Conservation (phyloP, 257 asterid genomes). For the Ophiorrhiza pumila region DNA sequence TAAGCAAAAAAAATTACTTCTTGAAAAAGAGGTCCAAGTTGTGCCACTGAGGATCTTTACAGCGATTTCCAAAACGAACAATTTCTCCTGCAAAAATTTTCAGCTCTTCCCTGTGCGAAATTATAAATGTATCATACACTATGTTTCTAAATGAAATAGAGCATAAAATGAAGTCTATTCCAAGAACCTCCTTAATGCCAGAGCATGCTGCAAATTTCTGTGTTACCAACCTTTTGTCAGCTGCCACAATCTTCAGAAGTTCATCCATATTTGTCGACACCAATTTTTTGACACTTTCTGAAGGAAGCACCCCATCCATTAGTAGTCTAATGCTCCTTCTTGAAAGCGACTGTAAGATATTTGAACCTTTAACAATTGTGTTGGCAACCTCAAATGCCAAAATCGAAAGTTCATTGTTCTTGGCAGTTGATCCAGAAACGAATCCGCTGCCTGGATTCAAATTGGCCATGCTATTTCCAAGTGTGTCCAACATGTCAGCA, state of each 20-base stretch:
- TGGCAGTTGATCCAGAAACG: slow-evolving; percentile 46
- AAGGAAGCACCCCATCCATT: slow-evolving; percentile 57
- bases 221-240: slow-evolving; percentile 64
- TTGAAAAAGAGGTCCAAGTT: slow-evolving; percentile 73
- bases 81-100: slow-evolving; percentile 70
- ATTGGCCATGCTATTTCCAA: slow-evolving; percentile 55
- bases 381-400: slow-evolving; percentile 79
- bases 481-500: slow-evolving; percentile 58
- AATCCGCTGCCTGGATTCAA: slow-evolving; percentile 53
- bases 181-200: neutral
- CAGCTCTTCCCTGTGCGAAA: slow-evolving; percentile 60
- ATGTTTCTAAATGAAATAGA: neutral
- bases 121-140: neutral
- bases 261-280: slow-evolving; percentile 57
- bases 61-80: slow-evolving; percentile 78
- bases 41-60: slow-evolving; percentile 94
- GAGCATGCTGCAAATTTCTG: slow-evolving; percentile 1
- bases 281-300: slow-evolving; percentile 60
- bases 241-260: slow-evolving; percentile 62
- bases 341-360: slow-evolving; percentile 65
- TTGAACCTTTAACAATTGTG: slow-evolving; percentile 74
- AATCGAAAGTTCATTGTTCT: slow-evolving; percentile 59
- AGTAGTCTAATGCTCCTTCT: slow-evolving; percentile 47
- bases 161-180: neutral
- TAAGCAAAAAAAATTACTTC: slow-evolving; percentile 42